phyloP scores from a whole-genome alignment of 2,329 filamentous ascomycete species.

The Amphichorda felina region DNA sequence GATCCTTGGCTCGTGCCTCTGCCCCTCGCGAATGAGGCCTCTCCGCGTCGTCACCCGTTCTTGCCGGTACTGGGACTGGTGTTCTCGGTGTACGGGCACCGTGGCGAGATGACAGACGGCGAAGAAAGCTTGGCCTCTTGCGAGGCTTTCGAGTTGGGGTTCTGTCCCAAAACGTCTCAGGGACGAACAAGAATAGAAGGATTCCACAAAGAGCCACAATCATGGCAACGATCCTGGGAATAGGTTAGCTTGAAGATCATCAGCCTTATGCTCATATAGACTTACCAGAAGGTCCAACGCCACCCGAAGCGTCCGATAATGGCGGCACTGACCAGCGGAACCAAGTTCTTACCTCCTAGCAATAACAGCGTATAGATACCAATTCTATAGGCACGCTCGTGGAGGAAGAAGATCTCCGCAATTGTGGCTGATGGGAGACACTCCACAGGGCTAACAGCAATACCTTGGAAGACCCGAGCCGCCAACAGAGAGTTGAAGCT shows the following conservation, averaged over 20 bases:
- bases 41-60: not conserved
- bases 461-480: constrained; percentile 76
- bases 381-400: constrained; percentile 84
- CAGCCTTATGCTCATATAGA: not conserved
- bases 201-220: constrained; percentile 59
- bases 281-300: constrained; percentile 84
- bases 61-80: constrained; percentile 1
- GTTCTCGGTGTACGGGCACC: constrained; percentile 4
- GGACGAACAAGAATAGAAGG: constrained; percentile 80
- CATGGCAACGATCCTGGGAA: constrained; percentile 63
- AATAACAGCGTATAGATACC: constrained; percentile 88
- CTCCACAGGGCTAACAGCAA: constrained; percentile 82
- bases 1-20: constrained; percentile 11
- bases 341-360: constrained; percentile 81
- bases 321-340: constrained; percentile 76
- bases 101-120: constrained; percentile 30
- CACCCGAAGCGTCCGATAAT: constrained; percentile 70
- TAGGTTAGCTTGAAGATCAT: constrained; percentile 5
- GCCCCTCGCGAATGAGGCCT: constrained; percentile 8
- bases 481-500: constrained; percentile 69
- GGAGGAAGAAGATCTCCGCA: constrained; percentile 91
- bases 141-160: constrained; percentile 41
- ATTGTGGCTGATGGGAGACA: constrained; percentile 89
- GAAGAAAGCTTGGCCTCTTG: constrained; percentile 33
- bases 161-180: constrained; percentile 93